Percentiles rank a stretch among this genome's conserved stretches.
Conservation (phyloP, 139 green algal genomes). For the Tetradesmus obliquus region DNA sequence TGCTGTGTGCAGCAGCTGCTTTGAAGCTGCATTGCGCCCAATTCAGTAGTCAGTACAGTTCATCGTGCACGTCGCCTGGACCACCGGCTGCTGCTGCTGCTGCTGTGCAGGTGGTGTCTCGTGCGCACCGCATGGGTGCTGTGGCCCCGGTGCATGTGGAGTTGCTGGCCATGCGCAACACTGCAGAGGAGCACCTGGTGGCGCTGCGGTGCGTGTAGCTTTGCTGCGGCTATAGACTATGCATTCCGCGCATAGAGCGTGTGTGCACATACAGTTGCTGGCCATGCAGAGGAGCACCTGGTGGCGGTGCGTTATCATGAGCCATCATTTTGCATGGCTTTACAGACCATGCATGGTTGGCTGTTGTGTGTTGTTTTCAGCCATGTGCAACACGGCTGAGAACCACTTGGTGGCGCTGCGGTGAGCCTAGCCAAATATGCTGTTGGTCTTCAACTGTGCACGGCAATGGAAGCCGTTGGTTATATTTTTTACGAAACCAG, state of each 20-base stretch:
- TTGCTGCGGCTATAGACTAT: not conserved
- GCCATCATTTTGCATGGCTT: too few species aligned
- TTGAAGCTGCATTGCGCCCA: not conserved
- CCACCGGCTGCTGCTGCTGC: not conserved
- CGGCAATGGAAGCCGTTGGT: too few species aligned
- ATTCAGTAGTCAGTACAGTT: too few species aligned
- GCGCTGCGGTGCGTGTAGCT: not conserved
- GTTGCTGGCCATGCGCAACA: constrained; percentile 84
- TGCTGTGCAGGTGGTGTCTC: constrained; percentile 75
- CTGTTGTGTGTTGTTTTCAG: constrained; percentile 62
- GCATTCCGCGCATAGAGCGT: too few species aligned
- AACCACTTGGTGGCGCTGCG: constrained; percentile 64
- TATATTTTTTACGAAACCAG: too few species aligned
- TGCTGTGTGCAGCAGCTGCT: not conserved
- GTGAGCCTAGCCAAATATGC: not conserved
- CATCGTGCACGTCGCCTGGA: too few species aligned
- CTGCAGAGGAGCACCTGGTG: constrained; percentile 80
- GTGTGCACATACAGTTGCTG: constrained; percentile 82
- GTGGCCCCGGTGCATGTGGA: constrained; percentile 77
- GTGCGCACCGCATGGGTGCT: constrained; percentile 91
- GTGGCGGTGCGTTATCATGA: constrained; percentile 32
- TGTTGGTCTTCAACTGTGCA: too few species aligned
- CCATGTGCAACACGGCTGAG: constrained; percentile 87
- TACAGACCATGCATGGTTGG: too few species aligned
- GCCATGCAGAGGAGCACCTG: constrained; percentile 87